phyloP scores from a whole-genome alignment of 805 yeast species.

The Metschnikowia hibisci region DNA sequence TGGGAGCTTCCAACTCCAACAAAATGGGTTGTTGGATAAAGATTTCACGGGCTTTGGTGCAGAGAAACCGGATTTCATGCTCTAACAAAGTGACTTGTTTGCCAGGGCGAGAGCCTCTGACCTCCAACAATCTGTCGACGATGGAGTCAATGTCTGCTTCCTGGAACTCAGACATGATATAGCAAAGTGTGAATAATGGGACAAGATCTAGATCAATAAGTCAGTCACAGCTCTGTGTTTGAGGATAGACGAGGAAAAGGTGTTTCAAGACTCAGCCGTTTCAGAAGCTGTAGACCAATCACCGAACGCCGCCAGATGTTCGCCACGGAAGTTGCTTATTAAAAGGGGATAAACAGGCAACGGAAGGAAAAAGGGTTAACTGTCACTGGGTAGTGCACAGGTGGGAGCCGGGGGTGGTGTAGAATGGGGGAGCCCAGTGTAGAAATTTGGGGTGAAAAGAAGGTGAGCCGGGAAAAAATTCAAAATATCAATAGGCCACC shows the following conservation, averaged over 20 bases:
- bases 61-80: conserved; percentile 88
- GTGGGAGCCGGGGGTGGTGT: conserved; percentile 2
- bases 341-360: conserved; percentile 3
- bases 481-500: conserved; percentile 6
- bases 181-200: neutral
- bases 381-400: conserved; percentile 4
- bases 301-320: conserved; percentile 5
- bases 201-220: neutral
- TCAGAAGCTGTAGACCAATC: conserved; percentile 4
- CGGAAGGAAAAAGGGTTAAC: conserved; percentile 5
- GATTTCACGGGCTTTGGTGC: conserved; percentile 97
- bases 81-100: conserved; percentile 92
- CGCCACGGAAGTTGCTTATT: conserved; percentile 10
- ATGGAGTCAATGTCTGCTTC: conserved; percentile 96
- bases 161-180: conserved; percentile 36
- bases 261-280: neutral
- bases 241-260: too few species aligned
- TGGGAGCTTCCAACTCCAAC: conserved; percentile 95
- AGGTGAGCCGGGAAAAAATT: conserved; percentile 13
- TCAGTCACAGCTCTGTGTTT: neutral
- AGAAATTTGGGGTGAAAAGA: conserved; percentile 8
- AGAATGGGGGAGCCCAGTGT: conserved; percentile 8
- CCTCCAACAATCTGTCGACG: conserved; percentile 94
- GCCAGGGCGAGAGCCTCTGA: conserved; percentile 97
- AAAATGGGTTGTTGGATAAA: conserved; percentile 96